These are phyloP conservation scores for Drechslerella stenobrocha DNA, from an alignment of 2,329 filamentous ascomycete genomes.

Conservation along the genomic window DNA sequence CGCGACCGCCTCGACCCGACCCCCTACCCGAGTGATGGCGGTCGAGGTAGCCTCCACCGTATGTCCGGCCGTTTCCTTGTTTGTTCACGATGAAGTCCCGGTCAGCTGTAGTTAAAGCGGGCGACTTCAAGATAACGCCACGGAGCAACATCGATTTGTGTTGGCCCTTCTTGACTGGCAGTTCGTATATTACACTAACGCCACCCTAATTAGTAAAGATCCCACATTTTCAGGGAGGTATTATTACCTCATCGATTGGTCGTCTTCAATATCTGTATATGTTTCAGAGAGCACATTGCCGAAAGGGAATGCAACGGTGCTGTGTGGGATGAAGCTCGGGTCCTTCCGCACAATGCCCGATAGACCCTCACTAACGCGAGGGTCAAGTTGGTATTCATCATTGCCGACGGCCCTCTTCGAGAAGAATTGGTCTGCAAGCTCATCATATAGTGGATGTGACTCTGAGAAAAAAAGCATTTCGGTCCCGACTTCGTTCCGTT, in stretches of 20 bases:
- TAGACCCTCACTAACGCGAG: constrained; percentile 73
- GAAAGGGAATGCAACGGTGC: constrained; percentile 76
- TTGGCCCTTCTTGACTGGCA: constrained; percentile 70
- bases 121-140: constrained; percentile 72
- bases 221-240: constrained; percentile 10
- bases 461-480: constrained; percentile 86
- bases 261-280: constrained; percentile 73
- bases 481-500: constrained; percentile 76
- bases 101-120: constrained; percentile 74
- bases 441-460: constrained; percentile 79
- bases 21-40: constrained; percentile 50
- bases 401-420: constrained; percentile 74
- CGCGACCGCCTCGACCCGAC: constrained; percentile 54
- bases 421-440: constrained; percentile 82
- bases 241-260: constrained; percentile 79
- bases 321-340: constrained; percentile 80
- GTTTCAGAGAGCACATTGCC: constrained; percentile 65
- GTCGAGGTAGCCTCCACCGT: constrained; percentile 61
- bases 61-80: constrained; percentile 68
- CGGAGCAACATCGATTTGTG: constrained; percentile 95
- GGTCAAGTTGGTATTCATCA: constrained; percentile 71
- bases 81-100: constrained; percentile 72
- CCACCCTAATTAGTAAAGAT: constrained; percentile 53
- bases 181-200: constrained; percentile 77
- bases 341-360: constrained; percentile 80